phyloP scores from a whole-genome alignment of 2,329 filamentous ascomycete genomes.

The Teratosphaeria viscida region DNA sequence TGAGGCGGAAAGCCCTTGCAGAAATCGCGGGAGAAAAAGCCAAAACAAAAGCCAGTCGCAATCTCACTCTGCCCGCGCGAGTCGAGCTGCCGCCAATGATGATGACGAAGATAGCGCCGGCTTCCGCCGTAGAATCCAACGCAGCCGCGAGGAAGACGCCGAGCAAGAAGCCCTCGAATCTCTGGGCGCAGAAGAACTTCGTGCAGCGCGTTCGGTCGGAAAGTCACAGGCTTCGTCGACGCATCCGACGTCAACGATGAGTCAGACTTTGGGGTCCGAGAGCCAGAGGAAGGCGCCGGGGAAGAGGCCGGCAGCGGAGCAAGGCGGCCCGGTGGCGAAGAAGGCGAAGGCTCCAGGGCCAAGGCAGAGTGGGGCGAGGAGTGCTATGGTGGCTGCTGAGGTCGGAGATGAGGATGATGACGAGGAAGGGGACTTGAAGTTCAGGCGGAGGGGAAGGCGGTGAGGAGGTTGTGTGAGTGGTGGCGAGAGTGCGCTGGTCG shows the following conservation, averaged over 20 bases:
- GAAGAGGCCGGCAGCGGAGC: constrained; percentile 17
- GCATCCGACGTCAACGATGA: constrained; percentile 5
- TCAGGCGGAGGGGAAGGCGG: constrained; percentile 32
- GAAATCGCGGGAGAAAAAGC: constrained; percentile 12
- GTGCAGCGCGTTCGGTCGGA: constrained; percentile 5
- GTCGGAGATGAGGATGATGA: constrained; percentile 23
- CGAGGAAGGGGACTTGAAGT: constrained; percentile 44
- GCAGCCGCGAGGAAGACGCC: constrained; percentile 19
- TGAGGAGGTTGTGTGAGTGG: background rate
- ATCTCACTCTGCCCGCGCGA: constrained; percentile 6
- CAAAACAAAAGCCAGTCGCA: constrained; percentile 13
- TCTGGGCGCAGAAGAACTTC: background rate
- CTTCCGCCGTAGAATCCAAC: constrained; percentile 21
- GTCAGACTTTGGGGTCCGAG: constrained; percentile 12
- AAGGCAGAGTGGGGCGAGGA: constrained; percentile 15
- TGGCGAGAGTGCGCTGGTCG: background rate
- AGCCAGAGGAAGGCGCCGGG: constrained; percentile 13
- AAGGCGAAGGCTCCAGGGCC: constrained; percentile 19
- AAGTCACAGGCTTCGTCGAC: constrained; percentile 10
- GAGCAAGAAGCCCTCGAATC: constrained; percentile 7
- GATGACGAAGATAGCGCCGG: constrained; percentile 9
- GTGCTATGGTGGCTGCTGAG: constrained; percentile 2
- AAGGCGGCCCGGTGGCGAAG: constrained; percentile 18
- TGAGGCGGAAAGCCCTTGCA: background rate
- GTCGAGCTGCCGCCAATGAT: constrained; percentile 3